A percentile compares a stretch with the other conserved stretches of the same genome.
These are phyloP conservation scores for Hygrocybe punicea DNA, from an alignment of 768 basidiomycete genomes.

Conservation along the genomic window DNA sequence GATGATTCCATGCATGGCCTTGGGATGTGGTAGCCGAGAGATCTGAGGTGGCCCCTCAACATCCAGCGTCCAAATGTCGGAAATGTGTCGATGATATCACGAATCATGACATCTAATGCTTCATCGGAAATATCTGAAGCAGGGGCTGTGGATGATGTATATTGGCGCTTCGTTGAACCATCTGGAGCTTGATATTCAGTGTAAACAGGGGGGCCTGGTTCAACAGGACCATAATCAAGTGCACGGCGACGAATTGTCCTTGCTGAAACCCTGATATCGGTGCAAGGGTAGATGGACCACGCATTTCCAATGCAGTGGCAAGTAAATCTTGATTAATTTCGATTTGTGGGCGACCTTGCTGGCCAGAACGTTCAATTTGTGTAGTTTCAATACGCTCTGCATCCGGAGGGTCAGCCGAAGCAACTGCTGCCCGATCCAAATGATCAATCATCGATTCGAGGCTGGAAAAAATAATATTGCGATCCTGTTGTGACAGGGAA, in stretches of 20 bases:
- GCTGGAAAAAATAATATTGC: not conserved
- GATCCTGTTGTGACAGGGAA: not conserved
- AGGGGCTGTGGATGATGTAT: conserved; percentile 8
- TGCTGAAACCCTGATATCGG: conserved; percentile 6
- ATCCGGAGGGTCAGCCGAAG: conserved; percentile 8
- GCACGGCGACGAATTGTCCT: conserved; percentile 19
- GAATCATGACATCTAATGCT: conserved; percentile 20
- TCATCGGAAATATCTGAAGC: conserved; percentile 20
- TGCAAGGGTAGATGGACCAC: conserved; percentile 15
- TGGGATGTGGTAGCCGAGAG: conserved; percentile 20
- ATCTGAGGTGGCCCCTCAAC: conserved; percentile 21
- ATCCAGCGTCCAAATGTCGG: conserved; percentile 25
- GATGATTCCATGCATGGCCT: conserved; percentile 14
- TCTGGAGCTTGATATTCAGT: conserved; percentile 5
- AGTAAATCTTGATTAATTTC: conserved; percentile 27
- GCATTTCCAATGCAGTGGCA: conserved; percentile 16
- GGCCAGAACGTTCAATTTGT: conserved; percentile 5
- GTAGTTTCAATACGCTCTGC: not conserved
- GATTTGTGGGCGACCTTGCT: conserved; percentile 23
- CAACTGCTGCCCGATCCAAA: not conserved
- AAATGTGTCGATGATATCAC: conserved; percentile 20
- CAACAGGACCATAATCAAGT: conserved; percentile 19
- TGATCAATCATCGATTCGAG: not conserved
- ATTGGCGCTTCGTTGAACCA: conserved; percentile 10
- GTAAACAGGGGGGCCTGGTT: conserved; percentile 21